Evolutionary conservation across 768 basidiomycete genomes (phyloP).

Genomic region (Amanita pallidorosea): DNA sequence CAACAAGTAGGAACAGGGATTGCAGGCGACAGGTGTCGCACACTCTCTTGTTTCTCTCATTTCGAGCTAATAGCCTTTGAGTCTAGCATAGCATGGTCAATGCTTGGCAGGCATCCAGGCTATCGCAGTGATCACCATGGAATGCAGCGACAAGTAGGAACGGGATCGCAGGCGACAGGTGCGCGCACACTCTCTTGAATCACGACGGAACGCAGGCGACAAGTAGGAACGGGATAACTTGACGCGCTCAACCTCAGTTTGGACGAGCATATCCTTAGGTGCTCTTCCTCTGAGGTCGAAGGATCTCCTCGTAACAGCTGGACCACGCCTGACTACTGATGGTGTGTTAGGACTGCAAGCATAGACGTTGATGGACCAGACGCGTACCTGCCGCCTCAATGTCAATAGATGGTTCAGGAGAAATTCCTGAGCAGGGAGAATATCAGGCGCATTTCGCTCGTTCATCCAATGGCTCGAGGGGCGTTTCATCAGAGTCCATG

Average conservation of each 20-base stretch:
- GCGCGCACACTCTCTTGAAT: too few species aligned
- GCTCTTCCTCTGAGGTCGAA: conserved; percentile 83
- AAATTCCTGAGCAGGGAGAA: conserved; percentile 63
- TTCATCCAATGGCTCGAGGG: conserved; percentile 80
- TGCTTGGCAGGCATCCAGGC: too few species aligned
- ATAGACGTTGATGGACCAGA: conserved; percentile 1
- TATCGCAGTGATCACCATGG: too few species aligned
- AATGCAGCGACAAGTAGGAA: too few species aligned
- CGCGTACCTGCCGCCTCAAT: conserved; percentile 67
- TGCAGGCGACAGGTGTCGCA: too few species aligned
- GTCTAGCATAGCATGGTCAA: too few species aligned
- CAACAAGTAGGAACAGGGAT: too few species aligned
- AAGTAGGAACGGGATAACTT: too few species aligned
- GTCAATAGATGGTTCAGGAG: conserved; percentile 53
- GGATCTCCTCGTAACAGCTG: conserved; percentile 72
- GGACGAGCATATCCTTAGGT: conserved; percentile 89
- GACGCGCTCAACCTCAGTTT: conserved; percentile 90
- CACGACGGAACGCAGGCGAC: too few species aligned
- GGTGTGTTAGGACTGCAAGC: conserved; percentile 5
- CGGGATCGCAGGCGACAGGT: too few species aligned
- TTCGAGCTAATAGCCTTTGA: too few species aligned
- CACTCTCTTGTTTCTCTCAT: too few species aligned
- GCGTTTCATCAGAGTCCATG: conserved; percentile 33
- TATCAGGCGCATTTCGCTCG: conserved; percentile 73
- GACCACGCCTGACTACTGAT: conserved; percentile 62